Percentiles rank a stretch among this genome's conserved stretches.
Conservation (phyloP, 306 rosid genomes). For the Sechiopsis laciniata region DNA sequence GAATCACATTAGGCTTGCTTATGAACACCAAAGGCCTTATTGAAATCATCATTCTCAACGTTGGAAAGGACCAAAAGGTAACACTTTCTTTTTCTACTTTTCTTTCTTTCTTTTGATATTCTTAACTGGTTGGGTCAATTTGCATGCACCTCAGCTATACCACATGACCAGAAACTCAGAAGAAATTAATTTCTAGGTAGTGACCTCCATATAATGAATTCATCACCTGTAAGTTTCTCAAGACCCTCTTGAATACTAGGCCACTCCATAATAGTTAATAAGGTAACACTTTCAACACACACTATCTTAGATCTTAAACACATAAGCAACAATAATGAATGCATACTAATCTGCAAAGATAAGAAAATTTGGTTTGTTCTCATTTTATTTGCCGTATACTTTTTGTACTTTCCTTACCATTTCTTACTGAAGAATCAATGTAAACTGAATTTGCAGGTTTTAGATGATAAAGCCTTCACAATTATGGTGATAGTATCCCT, state of each 20-base stretch:
- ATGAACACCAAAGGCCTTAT: slow-evolving; percentile 95
- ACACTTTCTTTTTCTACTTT: not conserved
- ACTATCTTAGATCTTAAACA: too few relatives aligned
- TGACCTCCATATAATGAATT: too few relatives aligned
- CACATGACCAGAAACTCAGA: too few relatives aligned
- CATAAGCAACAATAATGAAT: too few relatives aligned
- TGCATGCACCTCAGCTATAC: too few relatives aligned
- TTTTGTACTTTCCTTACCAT: not conserved
- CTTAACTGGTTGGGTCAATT: too few relatives aligned
- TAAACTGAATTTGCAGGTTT: slow-evolving; percentile 43
- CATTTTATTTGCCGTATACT: not conserved
- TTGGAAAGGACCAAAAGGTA: slow-evolving; percentile 77
- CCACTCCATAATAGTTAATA: too few relatives aligned
- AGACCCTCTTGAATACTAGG: too few relatives aligned
- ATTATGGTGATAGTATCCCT: slow-evolving; percentile 69
- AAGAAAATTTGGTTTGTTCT: not conserved
- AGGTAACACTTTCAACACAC: not conserved
- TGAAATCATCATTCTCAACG: slow-evolving; percentile 79
- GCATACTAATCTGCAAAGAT: too few relatives aligned
- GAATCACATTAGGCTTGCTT: slow-evolving; percentile 67
- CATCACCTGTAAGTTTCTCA: too few relatives aligned
- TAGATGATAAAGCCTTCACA: slow-evolving; percentile 75
- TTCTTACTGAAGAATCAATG: not conserved
- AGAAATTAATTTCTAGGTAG: too few relatives aligned
- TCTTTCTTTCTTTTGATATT: too few relatives aligned